phyloP scores from a whole-genome alignment of 2,329 filamentous ascomycete species.

The Aspergillus cejpii region DNA sequence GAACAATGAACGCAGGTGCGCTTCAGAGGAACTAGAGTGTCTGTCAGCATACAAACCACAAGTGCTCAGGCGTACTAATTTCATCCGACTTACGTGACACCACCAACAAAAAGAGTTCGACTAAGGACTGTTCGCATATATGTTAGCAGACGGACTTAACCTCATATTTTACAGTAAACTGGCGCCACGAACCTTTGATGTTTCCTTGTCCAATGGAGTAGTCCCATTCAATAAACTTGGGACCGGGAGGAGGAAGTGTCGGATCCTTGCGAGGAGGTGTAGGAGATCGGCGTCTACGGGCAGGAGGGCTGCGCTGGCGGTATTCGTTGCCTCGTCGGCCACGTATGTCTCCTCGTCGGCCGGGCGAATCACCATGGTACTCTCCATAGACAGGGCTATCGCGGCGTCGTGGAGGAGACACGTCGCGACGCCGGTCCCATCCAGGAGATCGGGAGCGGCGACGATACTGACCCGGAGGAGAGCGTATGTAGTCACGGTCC shows the following conservation, averaged over 20 bases:
- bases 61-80: background rate
- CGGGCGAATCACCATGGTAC: conserved; percentile 64
- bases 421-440: conserved; percentile 62
- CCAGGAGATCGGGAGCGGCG: conserved; percentile 76
- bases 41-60: conserved; percentile 14
- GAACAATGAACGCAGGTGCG: conserved; percentile 75
- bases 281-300: conserved; percentile 60
- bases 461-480: conserved; percentile 54
- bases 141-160: conserved; percentile 1
- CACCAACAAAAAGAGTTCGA: conserved; percentile 91
- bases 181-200: conserved; percentile 58
- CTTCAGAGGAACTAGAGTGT: conserved; percentile 61
- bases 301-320: conserved; percentile 77
- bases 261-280: conserved; percentile 46
- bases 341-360: conserved; percentile 52
- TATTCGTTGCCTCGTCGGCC: conserved; percentile 56
- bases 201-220: conserved; percentile 62
- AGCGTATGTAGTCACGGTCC: conserved; percentile 58
- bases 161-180: background rate
- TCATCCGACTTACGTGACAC: conserved; percentile 65
- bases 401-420: conserved; percentile 56
- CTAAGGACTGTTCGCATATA: conserved; percentile 60
- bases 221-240: conserved; percentile 79
- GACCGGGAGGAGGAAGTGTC: conserved; percentile 43
- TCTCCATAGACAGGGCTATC: conserved; percentile 66